A percentile compares a stretch with the other conserved stretches of the same genome.
These are phyloP conservation scores for Irpex sp. DNA, from an alignment of 1,284 basidiomycete genomes.

Conservation along the genomic window DNA sequence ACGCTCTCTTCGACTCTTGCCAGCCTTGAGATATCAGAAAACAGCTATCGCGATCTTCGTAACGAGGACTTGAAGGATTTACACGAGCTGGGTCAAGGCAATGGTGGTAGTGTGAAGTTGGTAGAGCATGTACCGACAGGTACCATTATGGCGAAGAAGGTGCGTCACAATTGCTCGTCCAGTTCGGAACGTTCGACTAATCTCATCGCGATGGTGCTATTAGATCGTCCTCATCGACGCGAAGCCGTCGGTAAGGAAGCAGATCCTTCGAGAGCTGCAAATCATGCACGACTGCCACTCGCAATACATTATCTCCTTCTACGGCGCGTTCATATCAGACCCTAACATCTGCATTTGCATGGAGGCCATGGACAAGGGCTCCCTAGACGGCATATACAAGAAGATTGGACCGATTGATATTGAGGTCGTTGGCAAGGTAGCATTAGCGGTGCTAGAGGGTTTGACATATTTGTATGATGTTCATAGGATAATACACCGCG, in stretches of 20 bases:
- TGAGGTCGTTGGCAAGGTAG: slow-evolving; percentile 87
- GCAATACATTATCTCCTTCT: slow-evolving; percentile 93
- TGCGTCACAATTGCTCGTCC: slow-evolving; percentile 32
- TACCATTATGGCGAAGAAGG: slow-evolving; percentile 94
- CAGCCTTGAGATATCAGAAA: slow-evolving; percentile 71
- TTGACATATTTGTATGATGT: slow-evolving; percentile 98
- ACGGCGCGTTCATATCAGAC: slow-evolving; percentile 93
- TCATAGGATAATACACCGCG: slow-evolving; percentile 98
- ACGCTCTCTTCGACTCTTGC: slow-evolving; percentile 73
- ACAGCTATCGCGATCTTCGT: slow-evolving; percentile 66
- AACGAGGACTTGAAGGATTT: slow-evolving; percentile 84
- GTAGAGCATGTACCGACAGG: slow-evolving; percentile 91
- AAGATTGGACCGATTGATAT: slow-evolving; percentile 88
- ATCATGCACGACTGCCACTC: slow-evolving; percentile 98
- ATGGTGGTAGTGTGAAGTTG: slow-evolving; percentile 95
- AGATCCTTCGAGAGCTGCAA: slow-evolving; percentile 95
- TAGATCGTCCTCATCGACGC: slow-evolving; percentile 98
- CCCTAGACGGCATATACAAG: slow-evolving; percentile 92
- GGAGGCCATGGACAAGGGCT: slow-evolving; percentile 95
- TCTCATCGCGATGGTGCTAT: background rate
- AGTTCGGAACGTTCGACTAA: background rate
- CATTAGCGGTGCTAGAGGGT: slow-evolving; percentile 89
- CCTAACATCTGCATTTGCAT: slow-evolving; percentile 99
- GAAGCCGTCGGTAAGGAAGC: slow-evolving; percentile 95
- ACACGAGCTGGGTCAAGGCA: slow-evolving; percentile 92